Evolutionary conservation across 225 moss, liverwort and hornwort genomes (phyloP).

Genomic region (Asterella californica): DNA sequence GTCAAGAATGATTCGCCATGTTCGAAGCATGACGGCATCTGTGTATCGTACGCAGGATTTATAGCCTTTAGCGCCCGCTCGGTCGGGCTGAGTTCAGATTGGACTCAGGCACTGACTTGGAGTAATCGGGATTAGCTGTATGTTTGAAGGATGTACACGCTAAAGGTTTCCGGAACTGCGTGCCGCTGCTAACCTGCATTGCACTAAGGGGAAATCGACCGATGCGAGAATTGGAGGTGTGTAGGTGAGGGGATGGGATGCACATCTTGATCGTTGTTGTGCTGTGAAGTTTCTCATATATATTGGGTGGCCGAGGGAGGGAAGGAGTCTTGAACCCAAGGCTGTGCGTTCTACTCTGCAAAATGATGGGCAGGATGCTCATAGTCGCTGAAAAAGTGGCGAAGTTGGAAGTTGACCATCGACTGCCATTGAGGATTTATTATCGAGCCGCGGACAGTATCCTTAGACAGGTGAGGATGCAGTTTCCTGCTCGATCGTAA

Average conservation of each 20-base stretch:
- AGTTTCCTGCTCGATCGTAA: no score
- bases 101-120: neutral
- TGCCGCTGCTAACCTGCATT: neutral
- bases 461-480: conserved; percentile 33
- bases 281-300: neutral
- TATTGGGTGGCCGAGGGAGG: neutral
- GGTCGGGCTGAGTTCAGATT: neutral
- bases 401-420: conserved; percentile 40
- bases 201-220: neutral
- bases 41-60: neutral
- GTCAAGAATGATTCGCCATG: neutral
- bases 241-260: neutral
- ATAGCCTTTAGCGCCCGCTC: neutral
- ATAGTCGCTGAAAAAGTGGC: conserved; percentile 39
- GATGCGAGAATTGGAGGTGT: neutral
- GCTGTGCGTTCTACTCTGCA: conserved; percentile 8
- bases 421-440: conserved; percentile 36
- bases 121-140: neutral
- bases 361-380: conserved; percentile 32
- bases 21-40: neutral
- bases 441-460: conserved; percentile 44
- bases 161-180: neutral
- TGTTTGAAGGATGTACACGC: neutral
- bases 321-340: neutral
- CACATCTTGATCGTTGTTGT: neutral